Percentiles rank a stretch among this genome's conserved stretches.
Conservation (phyloP, 306 rosid genomes). For the Cucumis melo region DNA sequence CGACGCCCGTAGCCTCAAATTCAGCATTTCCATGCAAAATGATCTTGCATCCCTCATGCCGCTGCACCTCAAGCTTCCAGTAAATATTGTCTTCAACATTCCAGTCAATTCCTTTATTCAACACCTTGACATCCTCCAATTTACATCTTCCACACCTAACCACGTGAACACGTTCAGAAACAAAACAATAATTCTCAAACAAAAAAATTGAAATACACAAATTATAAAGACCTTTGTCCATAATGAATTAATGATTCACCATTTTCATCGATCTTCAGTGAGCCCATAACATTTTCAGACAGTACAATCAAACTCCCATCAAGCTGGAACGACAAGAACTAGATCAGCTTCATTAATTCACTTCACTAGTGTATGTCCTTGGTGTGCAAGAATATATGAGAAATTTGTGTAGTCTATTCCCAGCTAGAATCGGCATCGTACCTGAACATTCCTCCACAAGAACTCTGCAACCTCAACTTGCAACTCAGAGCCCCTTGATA, state of each 20-base stretch:
- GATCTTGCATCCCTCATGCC: conserved; percentile 48
- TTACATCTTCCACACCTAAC: conserved; percentile 91
- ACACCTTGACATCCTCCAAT: conserved; percentile 65
- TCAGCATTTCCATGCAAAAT: conserved; percentile 91
- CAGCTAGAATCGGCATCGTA: not conserved
- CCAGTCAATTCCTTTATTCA: conserved; percentile 83
- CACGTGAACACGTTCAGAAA: conserved; percentile 13
- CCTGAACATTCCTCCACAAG: conserved; percentile 88
- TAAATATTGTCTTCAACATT: conserved; percentile 38
- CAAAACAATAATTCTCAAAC: not conserved
- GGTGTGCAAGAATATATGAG: not conserved
- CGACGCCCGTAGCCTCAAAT: conserved; percentile 70
- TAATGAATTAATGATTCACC: conserved; percentile 58
- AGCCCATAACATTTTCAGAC: conserved; percentile 60
- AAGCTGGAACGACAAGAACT: conserved; percentile 36
- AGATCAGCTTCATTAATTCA: conserved; percentile 20
- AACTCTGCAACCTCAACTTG: conserved; percentile 88
- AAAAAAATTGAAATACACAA: not conserved
- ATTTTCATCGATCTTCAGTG: conserved; percentile 34
- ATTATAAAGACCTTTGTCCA: conserved; percentile 51
- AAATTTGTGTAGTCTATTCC: not conserved
- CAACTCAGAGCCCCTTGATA: conserved; percentile 75
- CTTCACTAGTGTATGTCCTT: not conserved
- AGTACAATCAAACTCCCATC: conserved; percentile 62
- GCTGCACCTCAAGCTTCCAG: conserved; percentile 78